These are phyloP conservation scores for peach (Prunus persica) DNA, from an alignment of 306 rosid genomes.

Conservation along the genomic window Prunus_persica_NCBIv2 NC_034014.1:5047501-5048000, in stretches of 20 bases:
- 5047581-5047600: neutral
- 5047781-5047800: neutral
- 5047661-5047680: neutral
- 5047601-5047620: conserved; percentile 2
- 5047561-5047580: neutral
- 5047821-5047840: neutral
- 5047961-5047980: too few relatives aligned
- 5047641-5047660: neutral
- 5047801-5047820: neutral
- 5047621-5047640: neutral
- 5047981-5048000: too few relatives aligned
- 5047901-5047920: too few relatives aligned
- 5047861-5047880: neutral
- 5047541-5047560: conserved; percentile 11
- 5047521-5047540: neutral
- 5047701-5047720: neutral
- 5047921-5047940: too few relatives aligned
- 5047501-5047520: neutral
- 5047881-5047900: too few relatives aligned
- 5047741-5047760: neutral
- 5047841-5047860: neutral
- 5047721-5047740: neutral
- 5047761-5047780: neutral
- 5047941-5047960: too few relatives aligned
- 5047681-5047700: neutral